These are phyloP conservation scores for Fragaria ananassa DNA, from an alignment of 306 rosid species.

Conservation along the genomic window DNA sequence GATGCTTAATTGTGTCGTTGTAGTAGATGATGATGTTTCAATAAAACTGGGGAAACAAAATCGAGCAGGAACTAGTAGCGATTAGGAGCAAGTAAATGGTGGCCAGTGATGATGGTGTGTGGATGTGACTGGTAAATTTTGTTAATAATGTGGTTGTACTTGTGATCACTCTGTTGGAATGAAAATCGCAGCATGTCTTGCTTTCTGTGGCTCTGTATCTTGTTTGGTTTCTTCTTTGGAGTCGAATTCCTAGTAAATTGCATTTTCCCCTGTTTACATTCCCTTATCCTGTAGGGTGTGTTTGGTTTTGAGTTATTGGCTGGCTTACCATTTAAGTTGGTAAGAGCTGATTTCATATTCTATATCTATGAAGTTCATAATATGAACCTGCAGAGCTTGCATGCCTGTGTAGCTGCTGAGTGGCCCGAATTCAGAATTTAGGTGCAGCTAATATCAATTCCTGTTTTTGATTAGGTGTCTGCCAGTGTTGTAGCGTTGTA, in stretches of 20 bases:
- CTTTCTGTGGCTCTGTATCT: neutral
- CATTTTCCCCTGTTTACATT: neutral
- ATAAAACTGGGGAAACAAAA: conserved; percentile 1
- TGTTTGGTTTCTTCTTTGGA: neutral
- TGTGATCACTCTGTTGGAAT: neutral
- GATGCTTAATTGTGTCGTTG: conserved; percentile 35
- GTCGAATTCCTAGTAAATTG: neutral
- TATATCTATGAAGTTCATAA: neutral
- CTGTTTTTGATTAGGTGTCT: neutral
- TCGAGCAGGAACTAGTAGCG: conserved; percentile 18
- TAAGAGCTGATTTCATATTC: neutral
- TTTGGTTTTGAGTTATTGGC: neutral
- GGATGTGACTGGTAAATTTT: conserved; percentile 17
- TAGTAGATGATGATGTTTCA: neutral
- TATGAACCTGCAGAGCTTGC: neutral
- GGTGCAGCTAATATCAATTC: neutral
- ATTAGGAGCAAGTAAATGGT: conserved; percentile 6
- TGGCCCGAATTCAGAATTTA: no score
- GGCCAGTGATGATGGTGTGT: neutral
- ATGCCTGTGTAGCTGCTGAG: neutral
- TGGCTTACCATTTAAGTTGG: neutral
- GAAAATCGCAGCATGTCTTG: neutral
- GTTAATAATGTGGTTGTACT: conserved; percentile 17
- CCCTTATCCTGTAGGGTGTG: neutral
- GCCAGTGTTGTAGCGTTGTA: neutral